Evolutionary conservation across 176 grass and related monocot species (phyloP).

Genomic region (Echinochloa phyllopogon): DNA sequence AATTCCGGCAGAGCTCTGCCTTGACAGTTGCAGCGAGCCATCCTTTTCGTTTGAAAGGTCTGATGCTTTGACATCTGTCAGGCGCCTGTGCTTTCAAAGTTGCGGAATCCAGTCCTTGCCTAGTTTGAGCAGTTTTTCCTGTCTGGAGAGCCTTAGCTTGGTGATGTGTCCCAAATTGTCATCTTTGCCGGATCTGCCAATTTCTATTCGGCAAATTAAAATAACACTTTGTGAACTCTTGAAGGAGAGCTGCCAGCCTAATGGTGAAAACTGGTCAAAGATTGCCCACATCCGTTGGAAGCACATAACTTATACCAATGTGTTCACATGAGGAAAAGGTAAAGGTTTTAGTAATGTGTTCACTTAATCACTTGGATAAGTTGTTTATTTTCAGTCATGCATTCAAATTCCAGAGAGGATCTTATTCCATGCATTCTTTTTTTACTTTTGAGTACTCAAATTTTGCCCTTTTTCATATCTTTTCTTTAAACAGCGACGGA

Average conservation of each 20-base stretch:
- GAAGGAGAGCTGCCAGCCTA: neutral
- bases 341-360: too few species aligned
- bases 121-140: neutral
- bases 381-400: too few species aligned
- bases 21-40: neutral
- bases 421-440: too few species aligned
- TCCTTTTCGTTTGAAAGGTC: neutral
- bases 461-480: too few species aligned
- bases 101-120: neutral
- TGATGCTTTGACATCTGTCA: neutral
- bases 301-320: too few species aligned
- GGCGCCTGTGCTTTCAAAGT: fast-evolving
- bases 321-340: too few species aligned
- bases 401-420: too few species aligned
- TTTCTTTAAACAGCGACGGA: too few species aligned
- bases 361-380: too few species aligned
- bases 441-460: too few species aligned
- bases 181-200: constrained; percentile 3
- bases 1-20: neutral
- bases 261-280: constrained; percentile 36
- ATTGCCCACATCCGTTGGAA: constrained; percentile 24
- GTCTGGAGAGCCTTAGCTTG: neutral
- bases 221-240: neutral
- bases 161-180: neutral
- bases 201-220: neutral